Evolutionary conservation across 352 stramenopile species (phyloP).

Genomic region (Pilasporangium apinafurcum): DNA sequence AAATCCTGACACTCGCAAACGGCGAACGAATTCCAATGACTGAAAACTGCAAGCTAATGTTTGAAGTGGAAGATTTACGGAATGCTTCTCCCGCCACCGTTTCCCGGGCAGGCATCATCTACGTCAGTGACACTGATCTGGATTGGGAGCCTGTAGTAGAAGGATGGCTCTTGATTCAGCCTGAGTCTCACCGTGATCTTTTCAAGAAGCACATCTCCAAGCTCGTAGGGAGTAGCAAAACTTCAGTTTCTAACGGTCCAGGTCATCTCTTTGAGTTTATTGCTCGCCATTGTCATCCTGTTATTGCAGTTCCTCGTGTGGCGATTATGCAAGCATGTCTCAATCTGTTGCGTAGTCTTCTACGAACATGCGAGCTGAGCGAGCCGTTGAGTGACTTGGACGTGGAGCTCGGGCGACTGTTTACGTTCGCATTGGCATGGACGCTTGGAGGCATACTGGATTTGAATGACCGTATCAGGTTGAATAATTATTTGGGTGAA

Average conservation of each 20-base stretch:
- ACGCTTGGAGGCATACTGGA: constrained; percentile 82
- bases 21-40: constrained; percentile 91
- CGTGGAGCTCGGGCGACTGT: constrained; percentile 77
- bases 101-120: constrained; percentile 88
- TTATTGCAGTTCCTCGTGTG: constrained; percentile 66
- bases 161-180: constrained; percentile 45
- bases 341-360: constrained; percentile 48
- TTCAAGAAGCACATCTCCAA: constrained; percentile 36
- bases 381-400: constrained; percentile 36
- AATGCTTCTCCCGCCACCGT: constrained; percentile 91
- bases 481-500: constrained; percentile 65
- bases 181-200: constrained; percentile 37
- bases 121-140: constrained; percentile 79
- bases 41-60: constrained; percentile 87
- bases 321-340: constrained; percentile 76
- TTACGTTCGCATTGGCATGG: constrained; percentile 83
- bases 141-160: constrained; percentile 70
- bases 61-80: constrained; percentile 91
- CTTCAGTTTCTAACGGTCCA: not conserved
- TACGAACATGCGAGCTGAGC: constrained; percentile 55
- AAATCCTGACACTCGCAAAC: constrained; percentile 90
- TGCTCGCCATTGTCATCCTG: constrained; percentile 33
- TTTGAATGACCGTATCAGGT: constrained; percentile 59
- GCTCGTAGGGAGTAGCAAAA: constrained; percentile 31
- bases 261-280: constrained; percentile 11